Evolutionary conservation across 2,329 filamentous ascomycete genomes (phyloP).

Genomic region (Sordariomycetes sp.): DNA sequence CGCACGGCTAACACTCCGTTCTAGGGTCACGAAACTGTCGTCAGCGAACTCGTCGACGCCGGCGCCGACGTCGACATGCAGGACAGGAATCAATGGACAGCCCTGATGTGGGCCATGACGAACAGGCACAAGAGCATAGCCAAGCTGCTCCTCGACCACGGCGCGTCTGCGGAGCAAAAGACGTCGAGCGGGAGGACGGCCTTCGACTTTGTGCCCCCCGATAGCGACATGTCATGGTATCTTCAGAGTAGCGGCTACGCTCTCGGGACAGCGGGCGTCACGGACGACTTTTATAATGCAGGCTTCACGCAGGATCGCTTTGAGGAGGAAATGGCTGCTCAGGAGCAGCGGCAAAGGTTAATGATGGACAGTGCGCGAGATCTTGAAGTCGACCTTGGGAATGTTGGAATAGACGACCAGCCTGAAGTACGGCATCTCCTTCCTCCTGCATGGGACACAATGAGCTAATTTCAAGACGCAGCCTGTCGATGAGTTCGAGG

Average conservation of each 20-base stretch:
- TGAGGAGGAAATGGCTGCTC: conserved; percentile 94
- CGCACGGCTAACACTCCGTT: not conserved
- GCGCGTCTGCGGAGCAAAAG: conserved; percentile 89
- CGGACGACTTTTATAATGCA: conserved; percentile 86
- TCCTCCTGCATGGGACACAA: not conserved
- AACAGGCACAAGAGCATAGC: conserved; percentile 94
- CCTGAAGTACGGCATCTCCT: conserved; percentile 53
- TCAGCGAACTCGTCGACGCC: conserved; percentile 69
- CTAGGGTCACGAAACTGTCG: conserved; percentile 79
- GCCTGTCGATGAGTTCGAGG: conserved; percentile 67
- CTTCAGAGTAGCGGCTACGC: conserved; percentile 88
- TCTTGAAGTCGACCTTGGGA: conserved; percentile 89
- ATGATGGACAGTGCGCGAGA: conserved; percentile 99
- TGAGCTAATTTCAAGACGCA: conserved; percentile 18
- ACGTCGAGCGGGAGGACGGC: conserved; percentile 89
- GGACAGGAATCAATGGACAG: conserved; percentile 93
- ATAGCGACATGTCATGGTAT: conserved; percentile 94
- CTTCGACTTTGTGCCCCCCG: conserved; percentile 87
- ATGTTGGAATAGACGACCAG: conserved; percentile 89
- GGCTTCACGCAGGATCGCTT: conserved; percentile 89
- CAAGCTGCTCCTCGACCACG: conserved; percentile 81
- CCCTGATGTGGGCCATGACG: conserved; percentile 99
- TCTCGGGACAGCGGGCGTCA: conserved; percentile 66
- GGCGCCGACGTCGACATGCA: conserved; percentile 86
- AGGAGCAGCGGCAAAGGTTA: conserved; percentile 89